phyloP scores from a whole-genome alignment of 345 rosid genomes.

The Citrus medica region DNA sequence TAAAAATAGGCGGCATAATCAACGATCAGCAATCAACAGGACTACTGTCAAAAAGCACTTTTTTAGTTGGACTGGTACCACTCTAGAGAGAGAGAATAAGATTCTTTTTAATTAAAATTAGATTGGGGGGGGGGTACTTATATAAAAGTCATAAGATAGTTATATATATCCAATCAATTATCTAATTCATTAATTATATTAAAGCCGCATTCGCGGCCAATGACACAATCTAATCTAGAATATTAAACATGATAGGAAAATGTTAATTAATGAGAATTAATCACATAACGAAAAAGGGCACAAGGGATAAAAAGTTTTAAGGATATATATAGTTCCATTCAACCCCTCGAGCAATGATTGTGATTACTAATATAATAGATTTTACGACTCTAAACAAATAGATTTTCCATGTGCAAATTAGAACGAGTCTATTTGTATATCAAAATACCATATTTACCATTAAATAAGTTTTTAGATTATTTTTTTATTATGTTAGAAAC shows the following conservation, averaged over 20 bases:
- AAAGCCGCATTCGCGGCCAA: background rate
- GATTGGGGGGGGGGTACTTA: fast-evolving
- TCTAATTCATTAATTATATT: background rate
- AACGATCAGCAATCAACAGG: too few relatives aligned
- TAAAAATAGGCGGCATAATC: background rate
- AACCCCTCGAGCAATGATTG: background rate
- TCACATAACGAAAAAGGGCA: background rate
- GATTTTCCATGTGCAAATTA: too few relatives aligned
- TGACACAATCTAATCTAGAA: background rate
- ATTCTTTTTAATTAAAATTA: background rate
- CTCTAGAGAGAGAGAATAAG: background rate
- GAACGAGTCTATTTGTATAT: too few relatives aligned
- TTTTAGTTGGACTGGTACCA: too few relatives aligned
- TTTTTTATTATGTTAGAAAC: too few relatives aligned
- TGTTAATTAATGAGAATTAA: background rate
- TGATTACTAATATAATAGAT: background rate
- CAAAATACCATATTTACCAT: too few relatives aligned
- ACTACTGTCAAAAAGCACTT: too few relatives aligned
- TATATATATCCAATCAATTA: background rate
- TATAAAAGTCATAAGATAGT: background rate
- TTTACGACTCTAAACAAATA: too few relatives aligned
- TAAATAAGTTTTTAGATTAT: too few relatives aligned
- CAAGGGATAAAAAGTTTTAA: background rate
- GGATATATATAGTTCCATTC: background rate
- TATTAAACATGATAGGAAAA: background rate